Evolutionary conservation across 371 early-diverging fungal genomes (phyloP).

Genomic region (Apophysomyces variabilis): DNA sequence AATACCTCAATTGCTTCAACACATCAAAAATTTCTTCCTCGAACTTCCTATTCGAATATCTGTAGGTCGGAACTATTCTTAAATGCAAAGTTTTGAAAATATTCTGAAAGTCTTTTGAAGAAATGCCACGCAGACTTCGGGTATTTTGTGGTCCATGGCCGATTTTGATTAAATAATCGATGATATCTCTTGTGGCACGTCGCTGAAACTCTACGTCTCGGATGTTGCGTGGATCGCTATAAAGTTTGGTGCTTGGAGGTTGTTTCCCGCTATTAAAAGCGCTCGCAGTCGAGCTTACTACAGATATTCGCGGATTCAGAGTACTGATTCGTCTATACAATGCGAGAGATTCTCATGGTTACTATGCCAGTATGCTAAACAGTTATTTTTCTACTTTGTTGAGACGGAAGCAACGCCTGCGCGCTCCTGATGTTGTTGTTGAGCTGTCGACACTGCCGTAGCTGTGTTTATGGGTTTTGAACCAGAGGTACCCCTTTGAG

Average conservation of each 20-base stretch:
- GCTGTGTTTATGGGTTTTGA: background rate
- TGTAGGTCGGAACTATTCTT: conserved; percentile 76
- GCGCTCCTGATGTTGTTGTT: background rate
- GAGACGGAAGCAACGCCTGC: background rate
- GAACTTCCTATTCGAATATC: conserved; percentile 70
- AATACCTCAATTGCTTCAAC: conserved; percentile 72
- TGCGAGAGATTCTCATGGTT: background rate
- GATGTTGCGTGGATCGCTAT: conserved; percentile 66
- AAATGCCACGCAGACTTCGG: conserved; percentile 71
- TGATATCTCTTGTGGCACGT: conserved; percentile 64
- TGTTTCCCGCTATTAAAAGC: conserved; percentile 3
- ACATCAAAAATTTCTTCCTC: conserved; percentile 88
- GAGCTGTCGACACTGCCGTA: background rate
- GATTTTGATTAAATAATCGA: conserved; percentile 71
- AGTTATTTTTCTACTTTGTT: background rate
- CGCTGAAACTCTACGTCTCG: conserved; percentile 73
- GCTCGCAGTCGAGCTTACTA: conserved; percentile 12
- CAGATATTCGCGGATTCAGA: conserved; percentile 16
- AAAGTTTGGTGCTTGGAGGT: conserved; percentile 15
- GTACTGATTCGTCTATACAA: conserved; percentile 19
- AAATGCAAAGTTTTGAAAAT: conserved; percentile 91
- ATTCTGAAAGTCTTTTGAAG: conserved; percentile 86
- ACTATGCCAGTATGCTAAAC: background rate
- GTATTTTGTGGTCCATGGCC: conserved; percentile 72
- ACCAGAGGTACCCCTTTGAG: background rate